These are phyloP conservation scores for Lactifluus echinatus DNA, from an alignment of 768 basidiomycete species.

Conservation along the genomic window DNA sequence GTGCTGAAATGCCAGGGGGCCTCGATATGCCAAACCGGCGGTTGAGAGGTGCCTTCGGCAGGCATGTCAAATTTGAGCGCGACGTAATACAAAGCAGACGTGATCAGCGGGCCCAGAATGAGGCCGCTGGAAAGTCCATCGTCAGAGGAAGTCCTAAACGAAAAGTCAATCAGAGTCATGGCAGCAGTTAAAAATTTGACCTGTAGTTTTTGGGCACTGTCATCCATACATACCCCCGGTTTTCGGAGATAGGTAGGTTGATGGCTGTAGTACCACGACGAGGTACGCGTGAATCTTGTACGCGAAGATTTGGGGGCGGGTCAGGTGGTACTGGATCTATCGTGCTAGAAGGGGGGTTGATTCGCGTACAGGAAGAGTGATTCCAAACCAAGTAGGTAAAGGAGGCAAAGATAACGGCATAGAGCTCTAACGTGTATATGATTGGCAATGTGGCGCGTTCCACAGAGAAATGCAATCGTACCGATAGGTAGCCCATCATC, in stretches of 20 bases:
- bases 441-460: not conserved
- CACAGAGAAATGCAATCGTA: constrained; percentile 2
- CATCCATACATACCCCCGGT: constrained; percentile 80
- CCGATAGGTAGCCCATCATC: constrained; percentile 16
- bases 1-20: constrained; percentile 47
- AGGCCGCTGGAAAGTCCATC: constrained; percentile 82
- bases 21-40: constrained; percentile 73
- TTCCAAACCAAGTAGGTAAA: constrained; percentile 18
- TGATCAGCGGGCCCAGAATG: constrained; percentile 75
- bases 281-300: constrained; percentile 37
- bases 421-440: constrained; percentile 11
- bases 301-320: constrained; percentile 23
- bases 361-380: constrained; percentile 8
- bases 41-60: constrained; percentile 30
- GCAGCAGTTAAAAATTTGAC: constrained; percentile 27
- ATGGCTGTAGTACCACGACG: constrained; percentile 30
- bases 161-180: constrained; percentile 3
- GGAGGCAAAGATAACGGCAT: constrained; percentile 14
- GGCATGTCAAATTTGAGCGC: constrained; percentile 28
- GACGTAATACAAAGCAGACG: constrained; percentile 58
- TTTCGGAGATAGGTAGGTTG: constrained; percentile 33
- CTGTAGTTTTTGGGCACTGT: constrained; percentile 83
- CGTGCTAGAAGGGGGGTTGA: not conserved
- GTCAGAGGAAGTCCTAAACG: constrained; percentile 61
- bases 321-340: not conserved